A percentile compares a stretch with the other conserved stretches of the same genome.
phyloP scores from a whole-genome alignment of 192 early-diverging fungal genomes.

The Mortierella hygrophila region DNA sequence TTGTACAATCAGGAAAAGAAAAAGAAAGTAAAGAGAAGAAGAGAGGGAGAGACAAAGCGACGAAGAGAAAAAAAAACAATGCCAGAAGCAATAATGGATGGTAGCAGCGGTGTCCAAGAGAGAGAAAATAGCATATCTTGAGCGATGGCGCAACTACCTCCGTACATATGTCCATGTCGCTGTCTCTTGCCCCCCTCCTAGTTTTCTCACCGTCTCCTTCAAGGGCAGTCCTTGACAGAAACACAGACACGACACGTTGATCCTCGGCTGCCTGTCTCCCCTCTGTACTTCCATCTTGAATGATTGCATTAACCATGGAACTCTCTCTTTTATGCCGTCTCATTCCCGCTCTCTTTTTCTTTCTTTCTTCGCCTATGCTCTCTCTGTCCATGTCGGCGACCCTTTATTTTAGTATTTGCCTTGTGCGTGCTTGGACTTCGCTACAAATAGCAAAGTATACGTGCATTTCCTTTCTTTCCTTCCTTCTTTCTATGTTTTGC shows the following conservation, averaged over 20 bases:
- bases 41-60: not conserved
- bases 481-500: too few species aligned
- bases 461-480: not conserved
- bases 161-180: not conserved
- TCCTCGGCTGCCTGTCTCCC: not conserved
- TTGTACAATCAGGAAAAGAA: not conserved
- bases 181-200: not conserved
- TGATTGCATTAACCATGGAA: not conserved
- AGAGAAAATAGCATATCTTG: not conserved
- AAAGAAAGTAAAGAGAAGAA: not conserved
- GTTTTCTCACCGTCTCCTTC: not conserved
- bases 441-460: not conserved
- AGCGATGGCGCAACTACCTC: not conserved
- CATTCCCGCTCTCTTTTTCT: not conserved
- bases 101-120: not conserved
- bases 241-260: not conserved
- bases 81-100: not conserved
- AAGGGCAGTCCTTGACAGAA: not conserved
- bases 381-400: not conserved
- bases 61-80: not conserved
- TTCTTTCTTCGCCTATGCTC: not conserved
- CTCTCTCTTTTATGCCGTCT: not conserved
- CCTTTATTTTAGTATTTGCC: not conserved
- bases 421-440: not conserved
- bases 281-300: not conserved